Percentiles rank a stretch among this genome's conserved stretches.
Evolutionary conservation across 257 asterid species (phyloP).

Genomic region (Fraxinus americana): DNA sequence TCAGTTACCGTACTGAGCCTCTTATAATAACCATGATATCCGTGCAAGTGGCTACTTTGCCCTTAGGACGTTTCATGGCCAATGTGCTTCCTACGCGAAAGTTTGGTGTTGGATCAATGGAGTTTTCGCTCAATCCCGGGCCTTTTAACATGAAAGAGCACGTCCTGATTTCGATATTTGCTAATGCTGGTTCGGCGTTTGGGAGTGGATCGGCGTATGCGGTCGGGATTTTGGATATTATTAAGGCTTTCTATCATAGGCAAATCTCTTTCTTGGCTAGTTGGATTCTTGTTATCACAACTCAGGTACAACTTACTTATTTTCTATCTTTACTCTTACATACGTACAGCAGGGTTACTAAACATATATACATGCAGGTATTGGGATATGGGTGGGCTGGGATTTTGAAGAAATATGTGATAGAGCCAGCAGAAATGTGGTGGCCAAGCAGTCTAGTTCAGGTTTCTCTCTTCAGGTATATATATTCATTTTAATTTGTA

Average conservation of each 20-base stretch:
- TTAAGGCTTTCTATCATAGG: slow-evolving; percentile 59
- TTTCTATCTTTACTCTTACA: not conserved
- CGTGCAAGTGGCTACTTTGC: slow-evolving; percentile 61
- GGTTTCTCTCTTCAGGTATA: slow-evolving; percentile 62
- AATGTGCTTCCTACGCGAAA: slow-evolving; percentile 45
- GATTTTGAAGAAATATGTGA: slow-evolving; percentile 50
- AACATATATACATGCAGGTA: slow-evolving; percentile 25
- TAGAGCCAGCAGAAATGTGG: slow-evolving; percentile 73
- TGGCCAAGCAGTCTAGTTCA: slow-evolving; percentile 63
- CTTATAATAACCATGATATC: slow-evolving; percentile 48
- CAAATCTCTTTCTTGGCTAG: slow-evolving; percentile 51
- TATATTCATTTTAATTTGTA: too few species aligned
- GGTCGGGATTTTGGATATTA: slow-evolving; percentile 51
- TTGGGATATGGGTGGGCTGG: slow-evolving; percentile 76
- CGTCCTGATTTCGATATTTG: slow-evolving; percentile 68
- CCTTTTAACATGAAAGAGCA: slow-evolving; percentile 79
- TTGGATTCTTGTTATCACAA: slow-evolving; percentile 59
- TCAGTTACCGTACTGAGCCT: slow-evolving; percentile 52
- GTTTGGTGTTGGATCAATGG: slow-evolving; percentile 38
- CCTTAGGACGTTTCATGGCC: slow-evolving; percentile 66
- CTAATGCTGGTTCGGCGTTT: slow-evolving; percentile 59
- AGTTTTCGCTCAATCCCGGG: slow-evolving; percentile 66
- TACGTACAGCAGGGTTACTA: too few species aligned
- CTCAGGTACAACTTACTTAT: slow-evolving; percentile 44
- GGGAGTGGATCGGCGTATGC: slow-evolving; percentile 68